phyloP scores from a whole-genome alignment of 225 moss, liverwort and hornwort species.

The Antitrichia curtipendula region DNA sequence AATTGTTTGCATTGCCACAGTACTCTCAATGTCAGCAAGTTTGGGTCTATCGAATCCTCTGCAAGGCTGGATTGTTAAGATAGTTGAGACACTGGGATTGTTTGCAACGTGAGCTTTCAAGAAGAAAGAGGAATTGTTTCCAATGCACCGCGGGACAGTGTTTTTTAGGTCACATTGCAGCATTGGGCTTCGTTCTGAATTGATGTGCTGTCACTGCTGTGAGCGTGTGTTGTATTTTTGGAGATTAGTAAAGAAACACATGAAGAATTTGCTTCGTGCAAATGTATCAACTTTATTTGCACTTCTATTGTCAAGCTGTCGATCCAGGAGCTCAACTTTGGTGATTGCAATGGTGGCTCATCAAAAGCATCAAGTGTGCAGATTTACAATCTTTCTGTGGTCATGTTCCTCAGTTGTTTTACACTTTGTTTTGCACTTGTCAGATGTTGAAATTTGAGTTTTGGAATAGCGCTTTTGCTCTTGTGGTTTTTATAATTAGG shows the following conservation, averaged over 20 bases:
- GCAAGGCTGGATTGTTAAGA: neutral
- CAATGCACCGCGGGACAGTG: neutral
- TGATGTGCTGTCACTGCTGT: neutral
- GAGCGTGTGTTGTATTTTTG: neutral
- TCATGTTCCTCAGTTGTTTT: too few species aligned
- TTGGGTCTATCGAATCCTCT: neutral
- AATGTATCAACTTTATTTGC: neutral
- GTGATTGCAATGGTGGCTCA: slow-evolving; percentile 80
- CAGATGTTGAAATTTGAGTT: neutral
- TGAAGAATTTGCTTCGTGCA: neutral
- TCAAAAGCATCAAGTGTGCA: slow-evolving; percentile 62
- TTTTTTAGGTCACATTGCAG: neutral
- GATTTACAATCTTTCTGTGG: slow-evolving; percentile 57
- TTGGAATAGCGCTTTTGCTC: neutral
- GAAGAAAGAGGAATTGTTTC: neutral
- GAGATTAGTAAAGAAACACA: neutral
- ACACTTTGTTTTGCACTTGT: neutral
- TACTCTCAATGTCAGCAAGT: neutral
- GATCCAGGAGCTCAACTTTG: slow-evolving; percentile 65
- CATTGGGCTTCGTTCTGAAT: neutral
- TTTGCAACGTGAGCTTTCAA: neutral
- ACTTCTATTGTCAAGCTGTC: slow-evolving; percentile 69
- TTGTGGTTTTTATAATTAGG: neutral
- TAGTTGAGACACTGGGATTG: neutral
- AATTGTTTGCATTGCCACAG: neutral